Percentiles rank a stretch among this genome's conserved stretches.
Conservation (phyloP, 2,329 filamentous ascomycete genomes). For the Rutstroemia sydowiana region DNA sequence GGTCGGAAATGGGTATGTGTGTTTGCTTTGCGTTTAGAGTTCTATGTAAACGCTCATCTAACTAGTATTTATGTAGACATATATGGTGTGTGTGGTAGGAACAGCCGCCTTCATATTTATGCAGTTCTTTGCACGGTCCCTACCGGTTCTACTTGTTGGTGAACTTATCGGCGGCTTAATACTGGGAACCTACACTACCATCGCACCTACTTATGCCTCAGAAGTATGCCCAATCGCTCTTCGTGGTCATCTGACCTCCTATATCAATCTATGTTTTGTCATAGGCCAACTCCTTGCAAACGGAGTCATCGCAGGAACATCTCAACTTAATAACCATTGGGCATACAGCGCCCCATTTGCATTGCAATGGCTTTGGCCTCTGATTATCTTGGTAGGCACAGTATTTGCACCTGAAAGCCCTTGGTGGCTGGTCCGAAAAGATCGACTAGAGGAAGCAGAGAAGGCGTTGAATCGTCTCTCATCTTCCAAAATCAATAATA, state of each 20-base stretch:
- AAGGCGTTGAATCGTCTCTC: slow-evolving; percentile 20
- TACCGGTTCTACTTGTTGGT: slow-evolving; percentile 13
- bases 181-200: slow-evolving; percentile 42
- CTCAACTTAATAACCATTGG: slow-evolving; percentile 18
- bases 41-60: neutral
- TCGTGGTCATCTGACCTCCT: slow-evolving; percentile 43
- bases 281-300: slow-evolving; percentile 42
- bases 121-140: slow-evolving; percentile 18
- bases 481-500: slow-evolving; percentile 29
- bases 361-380: slow-evolving; percentile 48
- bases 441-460: slow-evolving; percentile 36
- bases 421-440: slow-evolving; percentile 42
- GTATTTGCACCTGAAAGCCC: slow-evolving; percentile 41
- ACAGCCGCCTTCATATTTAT: slow-evolving; percentile 16
- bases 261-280: slow-evolving; percentile 46
- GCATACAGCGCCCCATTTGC: slow-evolving; percentile 28
- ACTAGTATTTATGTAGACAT: slow-evolving; percentile 8
- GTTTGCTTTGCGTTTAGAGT: neutral
- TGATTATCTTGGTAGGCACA: slow-evolving; percentile 38
- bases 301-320: slow-evolving; percentile 35
- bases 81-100: slow-evolving; percentile 10
- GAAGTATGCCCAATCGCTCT: slow-evolving; percentile 47
- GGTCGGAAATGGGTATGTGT: slow-evolving; percentile 16
- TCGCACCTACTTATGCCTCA: slow-evolving; percentile 31
- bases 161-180: slow-evolving; percentile 36